Evolutionary conservation across 352 stramenopile species (phyloP).

Genomic region (Globisporangium nunn): DNA sequence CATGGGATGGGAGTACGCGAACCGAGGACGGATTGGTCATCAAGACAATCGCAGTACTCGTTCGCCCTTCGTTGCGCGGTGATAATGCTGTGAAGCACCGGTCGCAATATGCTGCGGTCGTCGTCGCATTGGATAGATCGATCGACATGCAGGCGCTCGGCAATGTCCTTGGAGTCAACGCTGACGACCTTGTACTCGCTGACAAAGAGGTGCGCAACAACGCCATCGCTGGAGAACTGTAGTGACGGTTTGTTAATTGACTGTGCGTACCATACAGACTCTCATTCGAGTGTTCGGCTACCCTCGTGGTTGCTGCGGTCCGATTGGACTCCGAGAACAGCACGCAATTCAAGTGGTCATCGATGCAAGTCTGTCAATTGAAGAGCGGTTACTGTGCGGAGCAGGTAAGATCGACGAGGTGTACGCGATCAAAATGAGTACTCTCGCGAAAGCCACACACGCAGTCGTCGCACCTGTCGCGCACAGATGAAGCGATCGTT

Average conservation of each 20-base stretch:
- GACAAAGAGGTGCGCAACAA: slow-evolving; percentile 32
- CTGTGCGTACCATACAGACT: slow-evolving; percentile 19
- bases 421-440: slow-evolving; percentile 31
- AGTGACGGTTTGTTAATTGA: neutral
- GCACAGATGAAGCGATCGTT: neutral
- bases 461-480: slow-evolving; percentile 10
- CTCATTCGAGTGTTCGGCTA: slow-evolving; percentile 66
- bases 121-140: slow-evolving; percentile 36
- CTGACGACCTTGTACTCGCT: slow-evolving; percentile 29
- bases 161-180: slow-evolving; percentile 14
- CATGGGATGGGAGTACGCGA: slow-evolving; percentile 11
- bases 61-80: slow-evolving; percentile 13
- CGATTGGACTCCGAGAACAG: slow-evolving; percentile 53
- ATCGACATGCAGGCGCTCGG: slow-evolving; percentile 49
- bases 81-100: neutral
- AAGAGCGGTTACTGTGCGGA: slow-evolving; percentile 35
- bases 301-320: slow-evolving; percentile 45
- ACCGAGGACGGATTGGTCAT: slow-evolving; percentile 29
- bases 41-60: slow-evolving; percentile 55
- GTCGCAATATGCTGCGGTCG: slow-evolving; percentile 32
- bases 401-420: slow-evolving; percentile 36
- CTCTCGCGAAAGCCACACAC: slow-evolving; percentile 10
- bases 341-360: slow-evolving; percentile 40
- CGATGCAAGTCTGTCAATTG: slow-evolving; percentile 23
- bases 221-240: neutral